Base-by-base conservation (phyloP, 1,284 basidiomycete species). In the Moesziomyces sp. region DNA sequence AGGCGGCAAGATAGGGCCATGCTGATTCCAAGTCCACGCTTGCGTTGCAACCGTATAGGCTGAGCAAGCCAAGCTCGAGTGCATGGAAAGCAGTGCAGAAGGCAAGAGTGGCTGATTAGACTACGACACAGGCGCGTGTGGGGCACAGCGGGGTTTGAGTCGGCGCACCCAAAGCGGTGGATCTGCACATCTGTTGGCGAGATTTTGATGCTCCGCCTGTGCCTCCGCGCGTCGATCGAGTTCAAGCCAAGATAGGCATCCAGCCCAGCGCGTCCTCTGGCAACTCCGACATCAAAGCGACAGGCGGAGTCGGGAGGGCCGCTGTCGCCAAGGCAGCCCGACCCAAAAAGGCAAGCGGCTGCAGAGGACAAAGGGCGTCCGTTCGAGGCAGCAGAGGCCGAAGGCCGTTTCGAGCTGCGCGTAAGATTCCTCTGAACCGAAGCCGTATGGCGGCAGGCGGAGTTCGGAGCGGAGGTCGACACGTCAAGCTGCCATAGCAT, bases 371-470 rank as follows among this genome's bases (percentile, higher is more conserved):
- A 21, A 45, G 13, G 9, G 10, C 5, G 5, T 21, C 44, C 11
- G 11, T 21, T 21, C 19, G 16, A 21, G 44, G 19, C 23, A 19
- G 11, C 14, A 46, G 23, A 30, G 35, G 30, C 30, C 13, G 11
- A 19, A 10, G 43, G 30, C n/a, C 35, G 38, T 18, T 8, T 40
- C 16, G 7, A 40, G 54, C 38, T 63, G 61, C 55, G 54, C 54
- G 35, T 26, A 23, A 58, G 42, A 63, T 57, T 64, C 55, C 60
- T 52, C 40, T 21, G 48, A 46, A 58, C 19, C 38, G 46, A 52
- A 57, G 23, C 46, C 7, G 52, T 40, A 44, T 52, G 52, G 62
- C 62, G 62, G 62, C 54, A 58, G 56, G 56, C 62, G 62, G 62
- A 49, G 44, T 46, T 51, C 16, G 28, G 52, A 45, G 35, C 43